These are phyloP conservation scores for Blepharisma undulans DNA, from an alignment of 169 alveolate genomes.

Conservation along the genomic window DNA sequence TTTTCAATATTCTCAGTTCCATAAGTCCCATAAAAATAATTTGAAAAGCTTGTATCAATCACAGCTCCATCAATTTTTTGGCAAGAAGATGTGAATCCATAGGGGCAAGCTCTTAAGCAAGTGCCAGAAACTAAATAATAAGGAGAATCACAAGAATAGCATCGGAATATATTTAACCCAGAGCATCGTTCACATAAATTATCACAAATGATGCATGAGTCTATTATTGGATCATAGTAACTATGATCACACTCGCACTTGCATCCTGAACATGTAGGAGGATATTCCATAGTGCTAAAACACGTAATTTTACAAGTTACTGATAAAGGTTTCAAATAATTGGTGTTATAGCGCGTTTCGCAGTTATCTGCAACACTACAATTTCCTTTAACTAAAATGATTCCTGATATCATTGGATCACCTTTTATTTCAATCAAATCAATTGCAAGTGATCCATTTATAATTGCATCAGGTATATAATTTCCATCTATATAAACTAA, in stretches of 20 bases:
- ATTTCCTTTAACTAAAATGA: background rate
- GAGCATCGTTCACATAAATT: background rate
- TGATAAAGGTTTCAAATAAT: background rate
- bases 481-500: background rate
- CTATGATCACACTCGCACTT: background rate
- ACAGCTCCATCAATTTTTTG: background rate
- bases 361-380: background rate
- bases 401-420: background rate
- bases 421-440: background rate
- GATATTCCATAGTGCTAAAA: too few species aligned
- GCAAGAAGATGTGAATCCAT: background rate
- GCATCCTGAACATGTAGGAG: background rate
- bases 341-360: background rate
- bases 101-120: background rate
- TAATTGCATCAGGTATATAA: background rate
- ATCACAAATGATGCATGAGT: background rate
- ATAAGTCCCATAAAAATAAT: background rate
- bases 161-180: background rate
- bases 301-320: background rate
- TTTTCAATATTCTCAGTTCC: background rate
- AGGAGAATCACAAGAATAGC: background rate
- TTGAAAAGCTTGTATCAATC: background rate
- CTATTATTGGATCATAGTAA: background rate
- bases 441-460: background rate
- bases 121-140: background rate